These are phyloP conservation scores for Aspergillus floridensis DNA, from an alignment of 2,329 filamentous ascomycete genomes.

Conservation along the genomic window DNA sequence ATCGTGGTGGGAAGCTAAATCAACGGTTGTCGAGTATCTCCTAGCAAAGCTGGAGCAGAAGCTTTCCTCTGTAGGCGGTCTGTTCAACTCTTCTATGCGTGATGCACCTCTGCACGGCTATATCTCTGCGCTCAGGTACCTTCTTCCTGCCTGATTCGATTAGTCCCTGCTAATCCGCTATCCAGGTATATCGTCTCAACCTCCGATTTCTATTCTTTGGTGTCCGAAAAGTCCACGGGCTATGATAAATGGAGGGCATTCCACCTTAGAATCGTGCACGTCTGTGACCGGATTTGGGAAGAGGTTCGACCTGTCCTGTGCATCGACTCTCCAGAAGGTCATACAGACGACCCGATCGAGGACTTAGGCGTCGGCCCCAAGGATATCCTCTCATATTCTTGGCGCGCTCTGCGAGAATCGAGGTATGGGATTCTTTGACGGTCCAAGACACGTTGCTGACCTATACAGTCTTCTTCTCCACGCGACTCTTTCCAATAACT, in stretches of 20 bases:
- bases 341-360: constrained; percentile 59
- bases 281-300: constrained; percentile 71
- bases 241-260: constrained; percentile 30
- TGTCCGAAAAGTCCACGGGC: constrained; percentile 25
- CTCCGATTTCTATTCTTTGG: constrained; percentile 34
- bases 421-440: constrained; percentile 55
- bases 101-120: constrained; percentile 67
- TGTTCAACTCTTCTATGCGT: constrained; percentile 66
- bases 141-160: not conserved
- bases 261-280: constrained; percentile 53
- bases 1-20: constrained; percentile 36
- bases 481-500: constrained; percentile 56
- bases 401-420: constrained; percentile 90
- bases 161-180: not conserved
- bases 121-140: constrained; percentile 64
- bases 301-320: constrained; percentile 77
- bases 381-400: constrained; percentile 89
- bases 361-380: constrained; percentile 77
- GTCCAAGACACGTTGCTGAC: constrained; percentile 21
- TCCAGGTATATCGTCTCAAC: constrained; percentile 51
- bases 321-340: constrained; percentile 90
- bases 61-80: constrained; percentile 58
- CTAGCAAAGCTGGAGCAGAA: constrained; percentile 64
- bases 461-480: constrained; percentile 67
- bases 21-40: constrained; percentile 57